Percentiles rank a stretch among this genome's conserved stretches.
Evolutionary conservation across 2,329 filamentous ascomycete genomes (phyloP).

Genomic region (Colletotrichum tofieldiae): DNA sequence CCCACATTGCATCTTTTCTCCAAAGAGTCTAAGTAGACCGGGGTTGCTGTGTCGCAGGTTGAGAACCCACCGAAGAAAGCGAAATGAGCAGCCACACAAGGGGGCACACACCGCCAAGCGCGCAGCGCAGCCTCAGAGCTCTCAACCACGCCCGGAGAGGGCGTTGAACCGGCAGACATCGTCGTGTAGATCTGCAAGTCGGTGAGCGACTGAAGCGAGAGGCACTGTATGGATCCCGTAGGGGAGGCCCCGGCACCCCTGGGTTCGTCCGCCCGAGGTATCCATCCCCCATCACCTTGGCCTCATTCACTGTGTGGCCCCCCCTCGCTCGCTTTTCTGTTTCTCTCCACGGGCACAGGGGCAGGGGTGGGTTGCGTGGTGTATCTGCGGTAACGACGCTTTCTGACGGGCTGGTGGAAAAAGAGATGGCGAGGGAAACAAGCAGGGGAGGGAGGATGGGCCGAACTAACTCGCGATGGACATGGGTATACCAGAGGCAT

Average conservation of each 20-base stretch:
- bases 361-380: conserved; percentile 6
- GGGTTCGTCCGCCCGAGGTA: not conserved
- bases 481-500: not conserved
- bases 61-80: conserved; percentile 25
- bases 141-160: not conserved
- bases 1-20: conserved; percentile 11
- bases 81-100: conserved; percentile 34
- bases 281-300: not conserved
- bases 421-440: conserved; percentile 33
- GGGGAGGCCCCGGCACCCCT: not conserved
- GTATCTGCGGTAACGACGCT: conserved; percentile 41
- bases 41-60: conserved; percentile 31
- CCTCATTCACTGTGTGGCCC: conserved; percentile 34
- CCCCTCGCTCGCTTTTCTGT: not conserved
- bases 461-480: not conserved
- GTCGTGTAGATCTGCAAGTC: conserved; percentile 32
- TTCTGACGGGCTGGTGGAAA: conserved; percentile 13
- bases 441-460: not conserved
- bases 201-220: conserved; percentile 30
- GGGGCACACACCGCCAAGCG: conserved; percentile 6
- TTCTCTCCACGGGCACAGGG: conserved; percentile 23
- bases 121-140: not conserved
- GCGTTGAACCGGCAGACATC: not conserved
- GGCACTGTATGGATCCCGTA: conserved; percentile 33
- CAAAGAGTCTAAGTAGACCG: not conserved